A percentile compares a stretch with the other conserved stretches of the same genome.
Conservation (phyloP, 495 filamentous ascomycete genomes). For the Aspergillus asperescens region DNA sequence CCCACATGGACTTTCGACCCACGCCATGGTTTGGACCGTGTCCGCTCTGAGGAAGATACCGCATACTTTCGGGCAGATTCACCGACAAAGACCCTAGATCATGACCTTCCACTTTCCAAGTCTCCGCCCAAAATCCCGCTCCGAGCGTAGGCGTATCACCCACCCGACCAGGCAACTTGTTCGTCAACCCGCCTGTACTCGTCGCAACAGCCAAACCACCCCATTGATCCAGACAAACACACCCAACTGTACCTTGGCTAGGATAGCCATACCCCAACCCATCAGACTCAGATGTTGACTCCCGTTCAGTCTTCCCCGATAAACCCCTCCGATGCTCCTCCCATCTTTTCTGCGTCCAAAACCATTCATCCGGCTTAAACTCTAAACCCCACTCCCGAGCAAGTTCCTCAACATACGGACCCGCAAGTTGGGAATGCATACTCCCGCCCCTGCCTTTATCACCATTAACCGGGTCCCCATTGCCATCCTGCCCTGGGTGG, state of each 20-base stretch:
- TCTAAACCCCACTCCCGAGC: slow-evolving; percentile 63
- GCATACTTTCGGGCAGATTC: not conserved
- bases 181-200: slow-evolving; percentile 82
- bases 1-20: slow-evolving; percentile 2
- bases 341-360: slow-evolving; percentile 75
- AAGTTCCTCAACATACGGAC: slow-evolving; percentile 58
- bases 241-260: slow-evolving; percentile 79
- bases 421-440: slow-evolving; percentile 64
- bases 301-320: slow-evolving; percentile 18
- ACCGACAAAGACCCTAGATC: not conserved
- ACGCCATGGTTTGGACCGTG: not conserved
- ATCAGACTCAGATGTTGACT: not conserved
- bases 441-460: slow-evolving; percentile 38
- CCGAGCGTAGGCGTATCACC: slow-evolving; percentile 86
- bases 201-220: slow-evolving; percentile 76
- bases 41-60: not conserved
- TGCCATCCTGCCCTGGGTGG: slow-evolving; percentile 38
- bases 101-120: slow-evolving; percentile 49
- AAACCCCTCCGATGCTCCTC: slow-evolving; percentile 72
- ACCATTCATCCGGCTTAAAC: slow-evolving; percentile 65
- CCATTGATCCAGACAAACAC: slow-evolving; percentile 67
- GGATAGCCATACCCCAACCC: slow-evolving; percentile 10
- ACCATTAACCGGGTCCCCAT: slow-evolving; percentile 27
- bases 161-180: slow-evolving; percentile 78
- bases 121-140: slow-evolving; percentile 86